These are phyloP conservation scores for Linnemannia schmuckeri DNA, from an alignment of 192 early-diverging fungal genomes.

Conservation along the genomic window DNA sequence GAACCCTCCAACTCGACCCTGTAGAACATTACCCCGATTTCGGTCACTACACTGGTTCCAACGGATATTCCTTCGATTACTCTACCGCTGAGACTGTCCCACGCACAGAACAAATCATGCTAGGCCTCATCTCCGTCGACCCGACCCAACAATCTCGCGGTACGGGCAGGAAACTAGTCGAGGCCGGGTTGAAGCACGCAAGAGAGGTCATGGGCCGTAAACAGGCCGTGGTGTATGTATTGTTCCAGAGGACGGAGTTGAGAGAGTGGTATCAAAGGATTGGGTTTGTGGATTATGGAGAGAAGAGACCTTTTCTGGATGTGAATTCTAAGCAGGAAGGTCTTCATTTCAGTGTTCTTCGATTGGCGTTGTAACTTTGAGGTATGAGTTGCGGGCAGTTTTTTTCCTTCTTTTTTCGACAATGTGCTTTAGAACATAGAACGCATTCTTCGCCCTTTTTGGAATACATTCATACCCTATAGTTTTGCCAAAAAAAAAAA, in stretches of 20 bases:
- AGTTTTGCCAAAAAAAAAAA: not conserved
- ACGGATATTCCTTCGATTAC: not conserved
- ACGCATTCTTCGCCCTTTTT: not conserved
- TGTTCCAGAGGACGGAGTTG: constrained; percentile 55
- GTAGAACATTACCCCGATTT: constrained; percentile 28
- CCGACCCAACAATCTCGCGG: constrained; percentile 58
- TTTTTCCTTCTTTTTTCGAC: too few species aligned
- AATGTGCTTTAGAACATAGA: too few species aligned
- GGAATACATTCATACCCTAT: not conserved
- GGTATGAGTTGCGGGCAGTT: not conserved
- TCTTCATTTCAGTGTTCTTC: constrained; percentile 53
- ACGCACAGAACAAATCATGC: constrained; percentile 39
- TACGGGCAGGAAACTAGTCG: constrained; percentile 58
- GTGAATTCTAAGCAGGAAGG: constrained; percentile 14
- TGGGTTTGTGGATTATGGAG: constrained; percentile 58
- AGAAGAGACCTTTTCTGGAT: constrained; percentile 46
- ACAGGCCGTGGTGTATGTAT: constrained; percentile 49
- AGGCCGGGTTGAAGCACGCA: constrained; percentile 38
- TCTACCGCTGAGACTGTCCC: not conserved
- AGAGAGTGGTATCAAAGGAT: constrained; percentile 59
- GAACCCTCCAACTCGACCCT: constrained; percentile 59
- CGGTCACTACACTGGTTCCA: constrained; percentile 4
- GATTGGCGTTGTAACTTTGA: constrained; percentile 1
- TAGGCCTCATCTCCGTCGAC: constrained; percentile 59
- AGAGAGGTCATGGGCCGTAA: constrained; percentile 46